A percentile compares a stretch with the other conserved stretches of the same genome.
These are phyloP conservation scores for Trichoderma sp. DNA, from an alignment of 2,329 filamentous ascomycete species.

Conservation along the genomic window DNA sequence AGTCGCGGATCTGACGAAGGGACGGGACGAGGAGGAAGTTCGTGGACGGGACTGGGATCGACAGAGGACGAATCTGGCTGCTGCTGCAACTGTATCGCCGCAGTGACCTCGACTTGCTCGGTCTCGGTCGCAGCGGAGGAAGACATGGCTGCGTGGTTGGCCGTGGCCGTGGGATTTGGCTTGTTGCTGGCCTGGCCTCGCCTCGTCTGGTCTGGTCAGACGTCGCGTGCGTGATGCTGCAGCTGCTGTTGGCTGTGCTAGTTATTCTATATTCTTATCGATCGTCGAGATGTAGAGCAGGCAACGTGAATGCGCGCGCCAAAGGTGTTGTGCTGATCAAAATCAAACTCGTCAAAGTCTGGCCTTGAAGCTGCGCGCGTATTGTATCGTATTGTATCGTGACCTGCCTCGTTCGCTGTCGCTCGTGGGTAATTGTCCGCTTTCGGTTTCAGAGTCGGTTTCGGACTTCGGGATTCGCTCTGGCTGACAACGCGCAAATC, in stretches of 20 bases:
- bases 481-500: not conserved
- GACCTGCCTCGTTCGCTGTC: not conserved
- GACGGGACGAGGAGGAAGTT: slow-evolving; percentile 45
- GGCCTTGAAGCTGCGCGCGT: not conserved
- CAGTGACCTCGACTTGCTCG: slow-evolving; percentile 7
- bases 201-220: not conserved
- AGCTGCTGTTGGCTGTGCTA: not conserved
- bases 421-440: not conserved
- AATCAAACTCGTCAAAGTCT: not conserved
- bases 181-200: not conserved
- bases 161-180: not conserved
- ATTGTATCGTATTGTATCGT: not conserved
- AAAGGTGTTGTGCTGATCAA: not conserved
- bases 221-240: not conserved
- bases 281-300: not conserved
- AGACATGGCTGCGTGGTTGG: slow-evolving; percentile 6
- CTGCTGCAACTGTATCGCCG: slow-evolving; percentile 19
- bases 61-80: not conserved
- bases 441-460: not conserved
- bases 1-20: slow-evolving; percentile 43
- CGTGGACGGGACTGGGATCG: slow-evolving; percentile 14
- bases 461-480: not conserved
- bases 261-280: not conserved
- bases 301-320: not conserved
- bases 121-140: not conserved